Evolutionary conservation across 257 asterid genomes (phyloP).

Genomic region (Vinca minor): DNA sequence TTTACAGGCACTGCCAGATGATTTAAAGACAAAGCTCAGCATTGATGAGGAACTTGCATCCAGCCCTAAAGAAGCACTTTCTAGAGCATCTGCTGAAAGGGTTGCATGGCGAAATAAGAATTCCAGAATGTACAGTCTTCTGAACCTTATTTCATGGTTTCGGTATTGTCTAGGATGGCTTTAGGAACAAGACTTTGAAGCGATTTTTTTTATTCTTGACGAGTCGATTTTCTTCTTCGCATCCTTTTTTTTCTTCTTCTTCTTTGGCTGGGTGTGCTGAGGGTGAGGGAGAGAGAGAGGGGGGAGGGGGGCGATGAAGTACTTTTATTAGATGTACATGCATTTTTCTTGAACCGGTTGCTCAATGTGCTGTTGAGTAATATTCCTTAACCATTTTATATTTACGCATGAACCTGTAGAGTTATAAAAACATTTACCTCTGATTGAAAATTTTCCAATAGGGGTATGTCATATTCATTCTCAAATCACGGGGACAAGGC

Average conservation of each 20-base stretch:
- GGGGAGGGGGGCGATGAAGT: too few relatives aligned
- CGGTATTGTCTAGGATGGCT: background rate
- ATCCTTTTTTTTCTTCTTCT: background rate
- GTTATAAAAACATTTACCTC: background rate
- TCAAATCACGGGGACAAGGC: conserved; percentile 56
- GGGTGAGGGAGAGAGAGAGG: too few relatives aligned
- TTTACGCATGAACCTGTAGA: background rate
- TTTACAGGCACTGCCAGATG: conserved; percentile 89
- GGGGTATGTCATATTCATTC: conserved; percentile 86
- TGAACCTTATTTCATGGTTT: conserved; percentile 1
- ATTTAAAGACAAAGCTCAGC: conserved; percentile 82
- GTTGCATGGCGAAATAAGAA: conserved; percentile 51
- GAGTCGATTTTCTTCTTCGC: too few relatives aligned
- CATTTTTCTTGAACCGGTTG: too few relatives aligned
- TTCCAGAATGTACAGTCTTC: conserved; percentile 41
- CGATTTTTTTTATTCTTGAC: background rate
- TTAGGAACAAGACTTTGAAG: too few relatives aligned
- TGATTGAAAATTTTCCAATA: conserved; percentile 20
- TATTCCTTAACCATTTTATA: background rate
- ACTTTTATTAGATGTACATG: too few relatives aligned
- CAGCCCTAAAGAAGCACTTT: conserved; percentile 82
- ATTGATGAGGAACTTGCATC: conserved; percentile 75
- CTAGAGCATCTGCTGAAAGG: conserved; percentile 65
- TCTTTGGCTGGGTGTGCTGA: too few relatives aligned
- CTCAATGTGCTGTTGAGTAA: background rate